Percentiles rank a stretch among this genome's conserved stretches.
phyloP scores from a whole-genome alignment of 805 yeast genomes.

The Candida xiaguanensis region DNA sequence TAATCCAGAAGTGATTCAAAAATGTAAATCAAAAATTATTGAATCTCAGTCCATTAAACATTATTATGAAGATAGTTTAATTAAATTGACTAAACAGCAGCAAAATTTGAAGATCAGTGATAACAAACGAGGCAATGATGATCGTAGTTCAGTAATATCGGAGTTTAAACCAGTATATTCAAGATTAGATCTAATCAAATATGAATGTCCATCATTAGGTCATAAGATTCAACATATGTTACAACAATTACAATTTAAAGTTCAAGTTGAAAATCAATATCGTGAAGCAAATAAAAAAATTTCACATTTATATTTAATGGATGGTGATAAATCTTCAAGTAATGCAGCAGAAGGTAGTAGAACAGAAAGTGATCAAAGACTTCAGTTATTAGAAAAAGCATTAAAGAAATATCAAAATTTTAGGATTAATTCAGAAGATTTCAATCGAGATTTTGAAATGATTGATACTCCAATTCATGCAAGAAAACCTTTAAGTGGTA shows the following conservation, averaged over 20 bases:
- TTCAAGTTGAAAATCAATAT: slow-evolving; percentile 92
- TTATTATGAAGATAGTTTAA: slow-evolving; percentile 75
- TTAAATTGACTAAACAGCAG: slow-evolving; percentile 47
- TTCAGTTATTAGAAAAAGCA: slow-evolving; percentile 77
- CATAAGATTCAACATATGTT: slow-evolving; percentile 94
- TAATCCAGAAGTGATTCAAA: slow-evolving; percentile 80
- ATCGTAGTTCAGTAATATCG: slow-evolving; percentile 8
- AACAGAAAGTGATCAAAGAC: slow-evolving; percentile 78
- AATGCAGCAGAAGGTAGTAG: slow-evolving; percentile 88
- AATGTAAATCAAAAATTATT: slow-evolving; percentile 83
- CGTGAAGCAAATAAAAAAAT: slow-evolving; percentile 89
- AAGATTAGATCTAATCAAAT: slow-evolving; percentile 77
- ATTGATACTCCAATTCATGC: slow-evolving; percentile 69
- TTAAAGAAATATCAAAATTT: slow-evolving; percentile 86
- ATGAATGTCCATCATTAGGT: slow-evolving; percentile 92
- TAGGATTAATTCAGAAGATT: slow-evolving; percentile 69
- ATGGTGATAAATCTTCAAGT: slow-evolving; percentile 83
- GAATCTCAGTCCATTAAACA: slow-evolving; percentile 91
- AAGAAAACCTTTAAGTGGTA: slow-evolving; percentile 81
- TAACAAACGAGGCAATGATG: background rate
- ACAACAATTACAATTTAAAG: slow-evolving; percentile 88
- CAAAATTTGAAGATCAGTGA: background rate
- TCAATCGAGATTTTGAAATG: slow-evolving; percentile 61
- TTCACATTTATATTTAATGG: slow-evolving; percentile 78
- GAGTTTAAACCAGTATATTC: slow-evolving; percentile 48